Evolutionary conservation across 495 filamentous ascomycete species (phyloP), one percentile per base, ranked within the genome.

Genomic region (Lasiosphaeria hispida): DNA sequence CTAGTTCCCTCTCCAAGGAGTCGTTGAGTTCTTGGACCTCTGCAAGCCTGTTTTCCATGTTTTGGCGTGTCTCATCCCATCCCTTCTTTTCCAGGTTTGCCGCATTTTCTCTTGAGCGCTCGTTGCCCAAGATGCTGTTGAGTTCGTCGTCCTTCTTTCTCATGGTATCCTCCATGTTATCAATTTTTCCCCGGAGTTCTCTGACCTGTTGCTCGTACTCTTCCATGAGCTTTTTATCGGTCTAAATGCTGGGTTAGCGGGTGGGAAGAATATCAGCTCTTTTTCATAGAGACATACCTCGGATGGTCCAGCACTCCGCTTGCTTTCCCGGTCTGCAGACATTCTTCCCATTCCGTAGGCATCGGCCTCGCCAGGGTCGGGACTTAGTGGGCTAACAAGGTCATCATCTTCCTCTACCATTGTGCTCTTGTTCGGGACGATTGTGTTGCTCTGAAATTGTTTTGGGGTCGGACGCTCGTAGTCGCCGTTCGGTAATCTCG

Each of bases 381-480:
- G 62, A 43, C 64, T 71, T 35, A 50, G 54, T 2, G 69, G 70
- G 40, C 67, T 73, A 36, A 63, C 44, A 7, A 53, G 76, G 63
- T 92, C 88, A 60, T 95, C 92, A 60, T 96, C 94, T 71, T 98
- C 94, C 69, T 98, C 94, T 13, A 97, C 88, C 88, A 98, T 91
- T 0, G 91, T 97, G 63, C 93, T 95, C 73, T 97, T 98, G 63
- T 96, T 97, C 6, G 94, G 95, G 19, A 97, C 86, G 59, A 97
- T 95, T 0, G 90, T 96, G 65, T 94, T 97, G 66, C 89, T 92
- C 72, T 97, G 93, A 61, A 96, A 96, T 40, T 90, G 89, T 63
- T 95, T 96, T 13, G 90, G 86, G 42, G 87, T 83, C 1, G 92
- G 94, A 13, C 75, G 69, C 13, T 71, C 71, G 51, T 72, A 77